Conservation (phyloP, 768 basidiomycete genomes). For the Roridomyces roridus region DNA sequence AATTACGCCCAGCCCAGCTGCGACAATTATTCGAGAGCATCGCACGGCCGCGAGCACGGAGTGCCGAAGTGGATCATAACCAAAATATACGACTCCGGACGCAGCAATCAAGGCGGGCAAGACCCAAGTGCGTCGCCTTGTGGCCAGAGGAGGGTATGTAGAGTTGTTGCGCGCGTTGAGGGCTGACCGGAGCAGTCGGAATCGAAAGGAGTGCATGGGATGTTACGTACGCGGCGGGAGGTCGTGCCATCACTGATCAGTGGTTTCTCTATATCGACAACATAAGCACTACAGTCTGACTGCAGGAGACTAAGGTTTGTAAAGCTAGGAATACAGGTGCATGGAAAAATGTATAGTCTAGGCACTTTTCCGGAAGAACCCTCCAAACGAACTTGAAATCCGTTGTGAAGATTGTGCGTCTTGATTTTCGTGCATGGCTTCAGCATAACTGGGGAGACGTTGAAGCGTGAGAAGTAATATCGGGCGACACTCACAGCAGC, state of each 20-base stretch:
- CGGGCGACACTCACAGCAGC: constrained; percentile 64
- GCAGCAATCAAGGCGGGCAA: constrained; percentile 44
- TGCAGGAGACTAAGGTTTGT: no score
- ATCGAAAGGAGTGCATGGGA: no score
- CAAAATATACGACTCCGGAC: constrained; percentile 44
- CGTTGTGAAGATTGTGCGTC: constrained; percentile 74
- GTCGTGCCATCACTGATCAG: no score
- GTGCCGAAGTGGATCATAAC: constrained; percentile 84
- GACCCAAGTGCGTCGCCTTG: constrained; percentile 34
- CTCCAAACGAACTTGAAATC: constrained; percentile 55
- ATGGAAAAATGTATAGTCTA: background rate
- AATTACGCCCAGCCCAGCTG: constrained; percentile 66
- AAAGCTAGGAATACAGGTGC: background rate
- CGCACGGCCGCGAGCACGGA: constrained; percentile 73
- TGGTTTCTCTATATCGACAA: no score
- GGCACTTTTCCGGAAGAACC: constrained; percentile 15
- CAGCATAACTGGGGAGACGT: constrained; percentile 53
- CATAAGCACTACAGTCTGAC: no score
- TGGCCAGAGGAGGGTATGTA: background rate
- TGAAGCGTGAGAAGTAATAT: background rate
- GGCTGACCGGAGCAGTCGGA: background rate
- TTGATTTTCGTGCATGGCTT: constrained; percentile 80
- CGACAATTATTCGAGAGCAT: constrained; percentile 81
- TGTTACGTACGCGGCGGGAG: no score
- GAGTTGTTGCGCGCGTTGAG: constrained; percentile 2